Conservation (phyloP, 2,329 filamentous ascomycete genomes). For the Coniella lustricola region DNA sequence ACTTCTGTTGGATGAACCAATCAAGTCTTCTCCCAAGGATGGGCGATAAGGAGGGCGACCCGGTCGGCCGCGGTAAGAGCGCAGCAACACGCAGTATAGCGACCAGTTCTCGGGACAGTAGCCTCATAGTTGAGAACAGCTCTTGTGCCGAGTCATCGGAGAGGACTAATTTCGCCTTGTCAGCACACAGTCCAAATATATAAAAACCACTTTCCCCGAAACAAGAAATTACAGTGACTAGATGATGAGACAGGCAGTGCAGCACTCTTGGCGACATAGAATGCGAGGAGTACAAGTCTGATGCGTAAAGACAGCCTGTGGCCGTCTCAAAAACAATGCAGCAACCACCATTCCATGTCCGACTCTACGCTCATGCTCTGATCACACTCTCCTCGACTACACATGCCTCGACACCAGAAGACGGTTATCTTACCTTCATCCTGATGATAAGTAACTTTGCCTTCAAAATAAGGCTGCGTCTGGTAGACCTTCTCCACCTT, state of each 20-base stretch:
- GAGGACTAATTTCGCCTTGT: conserved; percentile 19
- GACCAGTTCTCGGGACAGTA: conserved; percentile 78
- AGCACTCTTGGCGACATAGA: too few relatives aligned
- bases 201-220: too few relatives aligned
- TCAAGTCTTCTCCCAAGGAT: conserved; percentile 82
- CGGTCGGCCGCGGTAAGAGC: conserved; percentile 64
- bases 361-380: neutral
- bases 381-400: neutral
- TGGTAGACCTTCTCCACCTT: conserved; percentile 66
- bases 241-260: too few relatives aligned
- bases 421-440: conserved; percentile 53
- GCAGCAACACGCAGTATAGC: conserved; percentile 78
- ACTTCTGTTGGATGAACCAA: conserved; percentile 76
- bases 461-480: conserved; percentile 82
- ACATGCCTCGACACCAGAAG: neutral
- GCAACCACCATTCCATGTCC: neutral
- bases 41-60: conserved; percentile 64
- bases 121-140: conserved; percentile 74
- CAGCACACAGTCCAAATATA: too few relatives aligned
- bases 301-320: too few relatives aligned
- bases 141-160: conserved; percentile 56
- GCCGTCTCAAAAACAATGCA: too few relatives aligned
- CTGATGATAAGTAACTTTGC: conserved; percentile 62
- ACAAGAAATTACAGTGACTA: too few relatives aligned
- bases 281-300: too few relatives aligned